A percentile compares a stretch with the other conserved stretches of the same genome.
phyloP scores from a whole-genome alignment of 2,329 filamentous ascomycete genomes.

The Blumeriella jaapii region DNA sequence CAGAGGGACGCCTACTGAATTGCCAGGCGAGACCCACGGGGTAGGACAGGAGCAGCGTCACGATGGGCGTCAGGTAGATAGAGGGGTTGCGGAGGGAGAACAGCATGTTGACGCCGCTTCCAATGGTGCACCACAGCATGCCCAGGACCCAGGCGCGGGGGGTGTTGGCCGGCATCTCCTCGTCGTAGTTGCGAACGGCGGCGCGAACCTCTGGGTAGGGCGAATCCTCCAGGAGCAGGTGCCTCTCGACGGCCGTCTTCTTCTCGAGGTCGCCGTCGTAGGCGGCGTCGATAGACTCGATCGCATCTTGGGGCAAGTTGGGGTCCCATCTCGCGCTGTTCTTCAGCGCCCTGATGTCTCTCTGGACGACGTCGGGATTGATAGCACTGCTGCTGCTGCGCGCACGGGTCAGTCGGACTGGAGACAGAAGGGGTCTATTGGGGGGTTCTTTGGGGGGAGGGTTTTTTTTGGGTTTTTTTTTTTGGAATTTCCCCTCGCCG shows the following conservation, averaged over 20 bases:
- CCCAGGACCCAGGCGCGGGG: constrained; percentile 55
- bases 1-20: not conserved
- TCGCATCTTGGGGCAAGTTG: constrained; percentile 7
- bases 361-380: constrained; percentile 1
- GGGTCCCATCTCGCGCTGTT: constrained; percentile 5
- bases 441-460: too few species aligned
- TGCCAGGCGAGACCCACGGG: constrained; percentile 32
- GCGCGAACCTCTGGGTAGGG: constrained; percentile 32
- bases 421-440: too few species aligned
- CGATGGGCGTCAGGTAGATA: constrained; percentile 4
- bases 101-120: constrained; percentile 19
- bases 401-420: too few species aligned
- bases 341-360: constrained; percentile 4
- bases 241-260: constrained; percentile 7
- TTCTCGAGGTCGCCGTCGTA: constrained; percentile 7
- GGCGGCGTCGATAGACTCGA: constrained; percentile 6
- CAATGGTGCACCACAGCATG: constrained; percentile 25
- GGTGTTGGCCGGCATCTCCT: constrained; percentile 55
- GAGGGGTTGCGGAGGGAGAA: constrained; percentile 21
- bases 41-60: constrained; percentile 10
- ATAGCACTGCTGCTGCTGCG: not conserved
- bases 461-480: too few species aligned
- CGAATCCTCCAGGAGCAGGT: constrained; percentile 12
- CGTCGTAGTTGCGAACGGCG: constrained; percentile 52
- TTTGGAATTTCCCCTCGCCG: too few species aligned